A percentile compares a stretch with the other conserved stretches of the same genome.
Evolutionary conservation across 345 rosid genomes (phyloP).

Genomic region (Linum tenue): DNA sequence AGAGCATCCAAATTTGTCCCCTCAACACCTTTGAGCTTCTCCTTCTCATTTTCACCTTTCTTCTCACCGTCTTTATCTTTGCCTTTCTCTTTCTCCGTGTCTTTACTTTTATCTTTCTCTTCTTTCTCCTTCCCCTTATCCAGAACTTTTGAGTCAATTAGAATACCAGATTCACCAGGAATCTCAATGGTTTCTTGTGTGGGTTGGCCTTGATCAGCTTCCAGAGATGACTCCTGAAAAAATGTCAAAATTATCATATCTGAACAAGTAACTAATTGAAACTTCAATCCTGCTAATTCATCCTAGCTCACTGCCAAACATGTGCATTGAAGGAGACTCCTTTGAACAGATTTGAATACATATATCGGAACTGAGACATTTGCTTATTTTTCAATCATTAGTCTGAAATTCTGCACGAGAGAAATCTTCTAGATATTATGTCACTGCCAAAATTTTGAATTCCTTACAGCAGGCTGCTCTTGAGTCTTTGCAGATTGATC

Average conservation of each 20-base stretch:
- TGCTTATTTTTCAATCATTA: not conserved
- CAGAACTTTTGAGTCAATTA: conserved; percentile 43
- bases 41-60: not conserved
- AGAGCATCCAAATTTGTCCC: conserved; percentile 89
- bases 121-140: not conserved
- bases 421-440: too few relatives aligned
- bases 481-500: conserved; percentile 66
- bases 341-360: not conserved
- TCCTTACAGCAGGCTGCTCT: conserved; percentile 63
- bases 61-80: not conserved
- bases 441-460: not conserved
- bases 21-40: conserved; percentile 22
- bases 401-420: not conserved
- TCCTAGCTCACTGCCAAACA: not conserved
- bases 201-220: conserved; percentile 51
- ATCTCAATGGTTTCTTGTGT: conserved; percentile 48
- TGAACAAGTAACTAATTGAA: too few relatives aligned
- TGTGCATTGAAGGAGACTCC: not conserved
- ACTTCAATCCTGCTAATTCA: not conserved
- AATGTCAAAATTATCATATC: conserved; percentile 1
- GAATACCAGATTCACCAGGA: conserved; percentile 44
- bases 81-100: not conserved
- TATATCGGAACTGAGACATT: too few relatives aligned
- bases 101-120: conserved; percentile 35
- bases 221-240: conserved; percentile 57